Evolutionary conservation across 208 protist species (phyloP).

Genomic region (Porcisia hertigi): DNA sequence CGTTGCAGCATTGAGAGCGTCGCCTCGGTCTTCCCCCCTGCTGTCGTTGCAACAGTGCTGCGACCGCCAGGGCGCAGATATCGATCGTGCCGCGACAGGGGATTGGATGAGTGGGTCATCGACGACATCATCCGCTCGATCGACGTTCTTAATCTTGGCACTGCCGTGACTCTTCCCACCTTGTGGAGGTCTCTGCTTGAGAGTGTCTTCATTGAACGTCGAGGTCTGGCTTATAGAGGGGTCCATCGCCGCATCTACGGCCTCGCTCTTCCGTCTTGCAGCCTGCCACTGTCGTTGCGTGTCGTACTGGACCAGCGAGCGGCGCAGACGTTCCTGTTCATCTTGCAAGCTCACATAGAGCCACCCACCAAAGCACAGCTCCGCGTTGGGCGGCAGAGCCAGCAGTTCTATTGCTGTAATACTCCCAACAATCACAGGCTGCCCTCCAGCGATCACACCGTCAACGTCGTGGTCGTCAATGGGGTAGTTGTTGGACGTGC

Average conservation of each 20-base stretch:
- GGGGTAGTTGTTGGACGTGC: conserved; percentile 41
- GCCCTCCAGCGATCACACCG: conserved; percentile 18
- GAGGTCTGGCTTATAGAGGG: neutral
- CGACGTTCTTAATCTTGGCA: neutral
- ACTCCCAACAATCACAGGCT: conserved; percentile 59
- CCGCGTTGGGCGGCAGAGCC: conserved; percentile 48
- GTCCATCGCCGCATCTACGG: neutral
- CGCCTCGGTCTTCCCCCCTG: neutral
- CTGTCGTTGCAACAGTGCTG: neutral
- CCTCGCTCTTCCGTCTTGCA: conserved; percentile 5
- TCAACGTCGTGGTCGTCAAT: conserved; percentile 36
- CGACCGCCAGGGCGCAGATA: neutral
- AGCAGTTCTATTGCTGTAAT: conserved; percentile 57
- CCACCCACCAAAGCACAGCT: conserved; percentile 68
- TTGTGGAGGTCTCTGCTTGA: neutral
- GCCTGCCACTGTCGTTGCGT: conserved; percentile 6
- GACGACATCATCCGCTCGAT: neutral
- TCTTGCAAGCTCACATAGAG: conserved; percentile 65
- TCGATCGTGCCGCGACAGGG: neutral
- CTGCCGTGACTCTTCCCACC: too few relatives aligned
- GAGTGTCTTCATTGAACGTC: neutral
- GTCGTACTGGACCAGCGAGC: conserved; percentile 35
- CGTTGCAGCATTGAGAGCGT: neutral
- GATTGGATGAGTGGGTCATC: neutral
- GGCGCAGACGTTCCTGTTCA: conserved; percentile 53